Evolutionary conservation across 1,284 basidiomycete genomes (phyloP), one percentile per base, ranked within the genome.

Genomic region (Stygiomarasmius scandens): DNA sequence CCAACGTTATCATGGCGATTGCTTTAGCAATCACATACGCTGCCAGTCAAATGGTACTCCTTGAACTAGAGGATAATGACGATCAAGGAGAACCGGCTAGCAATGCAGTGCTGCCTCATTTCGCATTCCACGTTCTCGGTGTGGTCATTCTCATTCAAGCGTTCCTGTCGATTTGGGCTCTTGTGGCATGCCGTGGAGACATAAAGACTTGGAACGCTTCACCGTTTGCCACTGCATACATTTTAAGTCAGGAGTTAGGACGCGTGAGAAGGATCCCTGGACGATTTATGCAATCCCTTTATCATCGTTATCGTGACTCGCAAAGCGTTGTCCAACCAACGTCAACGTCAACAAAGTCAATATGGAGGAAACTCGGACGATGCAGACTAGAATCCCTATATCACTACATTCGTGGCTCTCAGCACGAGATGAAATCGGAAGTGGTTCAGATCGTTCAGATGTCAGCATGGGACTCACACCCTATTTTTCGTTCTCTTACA

Each of bases 401-500:
- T n/a, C n/a, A n/a, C n/a, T n/a, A n/a, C n/a, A n/a, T n/a, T n/a
- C n/a, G n/a, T n/a, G n/a, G n/a, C n/a, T n/a, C n/a, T n/a, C n/a
- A n/a, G n/a, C n/a, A n/a, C n/a, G n/a, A n/a, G n/a, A n/a, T n/a
- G n/a, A n/a, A n/a, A n/a, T n/a, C n/a, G n/a, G n/a, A n/a, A n/a
- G n/a, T n/a, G n/a, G n/a, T n/a, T n/a, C 29, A 32, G 12, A 32
- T 5, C 12, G 29, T 6, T 6, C 29, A 12, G 29, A 12, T 32
- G 5, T 32, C 29, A 32, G 29, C 29, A 32, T 32, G 29, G 29
- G 29, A 27, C 25, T 49, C 24, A 46, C 58, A 54, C 25, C 50
- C 50, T 29, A 55, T 57, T 14, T 60, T 53, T 27, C 55, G 49
- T 36, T 8, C 27, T 25, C 49, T 60, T 20, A 43, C 34, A 10